Conservation (phyloP, 2,329 filamentous ascomycete species). For the Epichloe baconii region DNA sequence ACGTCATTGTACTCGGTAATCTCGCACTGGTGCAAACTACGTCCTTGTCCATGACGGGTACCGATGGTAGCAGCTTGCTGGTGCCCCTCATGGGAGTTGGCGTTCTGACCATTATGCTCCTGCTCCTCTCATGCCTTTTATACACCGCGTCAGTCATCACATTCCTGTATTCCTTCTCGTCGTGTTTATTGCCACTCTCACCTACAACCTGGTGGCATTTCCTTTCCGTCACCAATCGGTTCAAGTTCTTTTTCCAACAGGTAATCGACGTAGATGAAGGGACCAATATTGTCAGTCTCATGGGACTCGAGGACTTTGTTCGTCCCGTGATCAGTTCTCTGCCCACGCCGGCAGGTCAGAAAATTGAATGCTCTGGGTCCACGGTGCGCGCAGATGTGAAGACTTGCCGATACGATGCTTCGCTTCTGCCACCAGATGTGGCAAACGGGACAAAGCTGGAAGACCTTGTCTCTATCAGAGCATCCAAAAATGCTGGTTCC, state of each 20-base stretch:
- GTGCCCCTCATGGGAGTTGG: slow-evolving; percentile 60
- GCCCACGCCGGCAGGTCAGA: slow-evolving; percentile 55
- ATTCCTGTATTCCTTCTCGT: slow-evolving; percentile 64
- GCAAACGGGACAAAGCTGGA: slow-evolving; percentile 30
- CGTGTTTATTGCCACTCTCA: slow-evolving; percentile 59
- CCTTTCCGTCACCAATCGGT: slow-evolving; percentile 62
- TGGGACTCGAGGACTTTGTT: slow-evolving; percentile 55
- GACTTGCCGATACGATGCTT: slow-evolving; percentile 60
- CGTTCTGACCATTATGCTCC: slow-evolving; percentile 52
- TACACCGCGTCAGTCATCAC: slow-evolving; percentile 76
- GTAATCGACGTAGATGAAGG: slow-evolving; percentile 62
- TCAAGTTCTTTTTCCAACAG: slow-evolving; percentile 84
- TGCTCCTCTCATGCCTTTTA: slow-evolving; percentile 67
- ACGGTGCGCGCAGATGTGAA: slow-evolving; percentile 31
- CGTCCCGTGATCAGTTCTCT: slow-evolving; percentile 52
- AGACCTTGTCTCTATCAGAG: slow-evolving; percentile 49
- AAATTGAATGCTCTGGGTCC: slow-evolving; percentile 34
- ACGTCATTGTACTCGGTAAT: slow-evolving; percentile 65
- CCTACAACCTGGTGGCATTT: slow-evolving; percentile 79
- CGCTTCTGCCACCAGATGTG: slow-evolving; percentile 47
- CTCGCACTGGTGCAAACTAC: slow-evolving; percentile 60
- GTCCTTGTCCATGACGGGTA: slow-evolving; percentile 65
- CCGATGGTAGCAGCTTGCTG: slow-evolving; percentile 65
- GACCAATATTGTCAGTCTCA: slow-evolving; percentile 55
- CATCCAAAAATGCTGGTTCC: slow-evolving; percentile 17